These are phyloP conservation scores for Trypanosoma congolense DNA, from an alignment of 208 protist genomes.

Conservation along the genomic window DNA sequence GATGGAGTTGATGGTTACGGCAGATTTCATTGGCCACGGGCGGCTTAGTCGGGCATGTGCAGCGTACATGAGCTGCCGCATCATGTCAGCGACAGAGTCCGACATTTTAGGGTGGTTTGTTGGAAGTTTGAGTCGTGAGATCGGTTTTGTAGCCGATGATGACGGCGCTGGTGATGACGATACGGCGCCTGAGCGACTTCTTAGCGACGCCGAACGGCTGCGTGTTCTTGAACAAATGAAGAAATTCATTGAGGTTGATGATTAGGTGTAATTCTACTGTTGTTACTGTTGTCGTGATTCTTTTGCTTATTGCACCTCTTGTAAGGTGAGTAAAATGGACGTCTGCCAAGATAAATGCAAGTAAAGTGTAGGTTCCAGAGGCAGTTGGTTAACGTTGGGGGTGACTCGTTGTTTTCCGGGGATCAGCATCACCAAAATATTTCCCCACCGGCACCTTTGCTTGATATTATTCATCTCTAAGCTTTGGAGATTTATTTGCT, in stretches of 20 bases:
- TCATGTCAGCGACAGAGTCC: slow-evolving; percentile 48
- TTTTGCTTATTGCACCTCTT: too few species aligned
- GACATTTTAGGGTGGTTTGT: slow-evolving; percentile 47
- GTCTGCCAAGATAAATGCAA: too few species aligned
- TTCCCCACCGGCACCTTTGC: too few species aligned
- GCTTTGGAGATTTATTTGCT: too few species aligned
- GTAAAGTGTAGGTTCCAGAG: too few species aligned
- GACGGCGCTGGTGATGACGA: not conserved
- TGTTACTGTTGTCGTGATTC: too few species aligned
- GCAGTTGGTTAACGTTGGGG: too few species aligned
- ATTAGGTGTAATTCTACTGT: too few species aligned
- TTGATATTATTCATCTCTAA: too few species aligned
- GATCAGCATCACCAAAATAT: too few species aligned
- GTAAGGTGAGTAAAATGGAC: too few species aligned
- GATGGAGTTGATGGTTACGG: slow-evolving; percentile 54
- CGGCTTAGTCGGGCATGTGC: slow-evolving; percentile 35
- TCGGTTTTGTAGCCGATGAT: not conserved
- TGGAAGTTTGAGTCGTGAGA: not conserved
- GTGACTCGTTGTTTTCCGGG: too few species aligned
- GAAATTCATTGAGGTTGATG: slow-evolving; percentile 12
- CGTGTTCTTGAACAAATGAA: slow-evolving; percentile 14
- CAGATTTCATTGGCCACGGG: slow-evolving; percentile 49
- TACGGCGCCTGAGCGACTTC: not conserved
- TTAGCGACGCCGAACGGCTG: slow-evolving; percentile 20
- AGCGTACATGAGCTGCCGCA: slow-evolving; percentile 46